phyloP scores from a whole-genome alignment of 2,329 filamentous ascomycete genomes.

The Endoconidiophora polonica region DNA sequence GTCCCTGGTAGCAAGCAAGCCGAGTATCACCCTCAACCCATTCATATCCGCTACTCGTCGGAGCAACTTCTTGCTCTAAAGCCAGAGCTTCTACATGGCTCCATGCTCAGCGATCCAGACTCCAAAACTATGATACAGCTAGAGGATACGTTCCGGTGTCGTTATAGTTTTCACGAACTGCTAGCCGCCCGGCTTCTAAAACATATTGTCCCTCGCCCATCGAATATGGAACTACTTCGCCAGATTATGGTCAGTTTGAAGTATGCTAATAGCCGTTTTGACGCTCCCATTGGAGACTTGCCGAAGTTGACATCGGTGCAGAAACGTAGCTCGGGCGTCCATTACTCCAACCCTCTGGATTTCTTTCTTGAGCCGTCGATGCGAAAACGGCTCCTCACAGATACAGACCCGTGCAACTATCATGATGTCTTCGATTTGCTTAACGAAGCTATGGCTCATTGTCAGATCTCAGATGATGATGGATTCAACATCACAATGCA shows the following conservation, averaged over 20 bases:
- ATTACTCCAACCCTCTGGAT: conserved; percentile 4
- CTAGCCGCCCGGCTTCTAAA: not conserved
- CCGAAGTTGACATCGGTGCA: not conserved
- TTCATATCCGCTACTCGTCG: no score
- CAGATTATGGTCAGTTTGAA: not conserved
- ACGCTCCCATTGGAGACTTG: not conserved
- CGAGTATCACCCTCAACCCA: no score
- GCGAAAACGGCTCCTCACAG: not conserved
- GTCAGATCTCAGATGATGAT: conserved; percentile 6
- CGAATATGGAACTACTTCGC: conserved; percentile 5
- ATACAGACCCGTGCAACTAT: not conserved
- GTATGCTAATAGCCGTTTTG: not conserved
- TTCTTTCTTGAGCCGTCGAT: not conserved
- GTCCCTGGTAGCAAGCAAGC: no score
- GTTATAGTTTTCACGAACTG: conserved; percentile 7
- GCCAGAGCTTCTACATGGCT: no score
- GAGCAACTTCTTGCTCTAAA: no score
- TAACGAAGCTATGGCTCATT: not conserved
- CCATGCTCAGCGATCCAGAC: not conserved
- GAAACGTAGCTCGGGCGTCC: not conserved
- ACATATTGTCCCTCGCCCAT: conserved; percentile 5
- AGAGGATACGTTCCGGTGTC: not conserved
- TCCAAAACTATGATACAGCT: not conserved
- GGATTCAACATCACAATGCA: conserved; percentile 5
- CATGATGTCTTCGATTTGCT: not conserved